These are phyloP conservation scores for Niebla homalea DNA, from an alignment of 495 filamentous ascomycete species.

Conservation along the genomic window DNA sequence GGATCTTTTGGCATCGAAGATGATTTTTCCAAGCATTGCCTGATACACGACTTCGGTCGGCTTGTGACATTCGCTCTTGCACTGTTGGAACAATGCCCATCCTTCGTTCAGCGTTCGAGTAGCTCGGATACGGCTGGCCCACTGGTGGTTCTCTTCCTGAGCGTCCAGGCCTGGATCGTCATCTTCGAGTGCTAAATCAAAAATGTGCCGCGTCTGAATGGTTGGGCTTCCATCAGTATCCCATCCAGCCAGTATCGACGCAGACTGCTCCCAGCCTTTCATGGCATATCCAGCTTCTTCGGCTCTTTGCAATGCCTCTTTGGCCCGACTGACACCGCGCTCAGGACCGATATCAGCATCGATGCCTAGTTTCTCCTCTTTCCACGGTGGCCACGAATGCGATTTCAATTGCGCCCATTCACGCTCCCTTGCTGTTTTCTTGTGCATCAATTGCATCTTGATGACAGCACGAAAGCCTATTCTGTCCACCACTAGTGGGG, in stretches of 20 bases:
- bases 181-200: not conserved
- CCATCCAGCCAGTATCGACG: constrained; percentile 47
- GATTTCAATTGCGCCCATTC: constrained; percentile 47
- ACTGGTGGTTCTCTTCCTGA: constrained; percentile 53
- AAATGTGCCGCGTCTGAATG: constrained; percentile 42
- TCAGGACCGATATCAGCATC: constrained; percentile 43
- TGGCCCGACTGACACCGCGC: constrained; percentile 44
- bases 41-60: constrained; percentile 27
- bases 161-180: constrained; percentile 33
- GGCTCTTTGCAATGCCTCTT: constrained; percentile 43
- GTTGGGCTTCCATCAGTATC: constrained; percentile 58
- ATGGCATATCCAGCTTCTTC: constrained; percentile 48
- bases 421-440: constrained; percentile 45
- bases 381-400: constrained; percentile 60
- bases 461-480: constrained; percentile 50
- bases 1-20: constrained; percentile 27
- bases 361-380: constrained; percentile 44
- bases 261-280: constrained; percentile 42
- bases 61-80: constrained; percentile 9
- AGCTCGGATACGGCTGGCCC: constrained; percentile 49
- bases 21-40: constrained; percentile 49
- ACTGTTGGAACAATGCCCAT: constrained; percentile 51
- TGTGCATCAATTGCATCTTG: constrained; percentile 48
- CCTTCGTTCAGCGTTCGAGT: constrained; percentile 60
- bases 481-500: constrained; percentile 41